Evolutionary conservation across 805 yeast genomes (phyloP), one percentile per base, ranked within the genome.

Genomic region (Zygosaccharomyces siamensis): DNA sequence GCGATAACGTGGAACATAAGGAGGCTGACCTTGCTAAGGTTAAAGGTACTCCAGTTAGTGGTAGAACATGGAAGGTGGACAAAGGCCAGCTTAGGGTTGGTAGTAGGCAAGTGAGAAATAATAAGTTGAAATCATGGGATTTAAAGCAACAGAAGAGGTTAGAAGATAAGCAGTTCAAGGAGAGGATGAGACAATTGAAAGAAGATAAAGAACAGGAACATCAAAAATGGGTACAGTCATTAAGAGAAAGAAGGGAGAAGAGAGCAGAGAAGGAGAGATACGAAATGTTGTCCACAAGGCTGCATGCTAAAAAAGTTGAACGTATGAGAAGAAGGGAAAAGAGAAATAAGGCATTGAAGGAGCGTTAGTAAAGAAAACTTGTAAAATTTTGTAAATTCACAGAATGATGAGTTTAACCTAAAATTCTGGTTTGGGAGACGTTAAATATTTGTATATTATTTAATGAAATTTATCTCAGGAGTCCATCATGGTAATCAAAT

Each of bases 231-330:
- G 69, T 82, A 40, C 77, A 76, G 23, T 79, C 74, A 20, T 64
- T 82, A 46, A 87, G 83, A 72, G 87, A 84, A 57, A 83, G 86
- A 68, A 78, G 85, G 62, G 89, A 83, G 58, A 79, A 80, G 66
- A 85, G 84, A 73, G 97, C 78, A 49, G 99, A 92, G 68, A 81
- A 80, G 68, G 97, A 92, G 66, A 79, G 99, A 60, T 87, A 83
- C 63, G 95, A 86, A 61, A 75, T 74, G 62, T 66, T 92, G 64
- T 93, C 96, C 10, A 77, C 79, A 48, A 88, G 85, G 69, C 87
- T 92, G 96, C 92, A 89, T 64, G 85, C 85, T 38, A 90, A 89
- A 82, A 86, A 81, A 73, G 86, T 89, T 36, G 98, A 89, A 55
- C 80, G 99, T 70, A 66, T 92, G 71, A 83, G 86, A 72, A 83